Conservation (phyloP, 345 rosid genomes). For the Isatis tinctoria region DNA sequence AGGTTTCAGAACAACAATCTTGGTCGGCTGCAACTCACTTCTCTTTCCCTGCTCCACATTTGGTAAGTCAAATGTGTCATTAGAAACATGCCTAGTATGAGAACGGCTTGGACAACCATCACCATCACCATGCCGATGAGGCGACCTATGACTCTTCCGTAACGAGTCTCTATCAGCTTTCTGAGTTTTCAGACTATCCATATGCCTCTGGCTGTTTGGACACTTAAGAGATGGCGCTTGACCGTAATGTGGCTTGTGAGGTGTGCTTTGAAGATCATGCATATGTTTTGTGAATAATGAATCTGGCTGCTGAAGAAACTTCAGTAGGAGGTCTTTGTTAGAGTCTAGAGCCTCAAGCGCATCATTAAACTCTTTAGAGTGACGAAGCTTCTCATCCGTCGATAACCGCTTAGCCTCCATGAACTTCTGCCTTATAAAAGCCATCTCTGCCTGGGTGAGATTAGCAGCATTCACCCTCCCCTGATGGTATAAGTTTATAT, state of each 20-base stretch:
- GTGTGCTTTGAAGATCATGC: slow-evolving; percentile 51
- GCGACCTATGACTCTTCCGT: slow-evolving; percentile 29
- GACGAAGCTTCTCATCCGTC: slow-evolving; percentile 61
- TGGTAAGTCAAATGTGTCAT: slow-evolving; percentile 29
- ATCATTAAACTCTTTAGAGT: slow-evolving; percentile 73
- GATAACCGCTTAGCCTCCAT: slow-evolving; percentile 76
- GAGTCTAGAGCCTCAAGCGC: slow-evolving; percentile 75
- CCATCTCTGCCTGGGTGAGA: slow-evolving; percentile 64
- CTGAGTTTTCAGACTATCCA: slow-evolving; percentile 25
- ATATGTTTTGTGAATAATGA: slow-evolving; percentile 77
- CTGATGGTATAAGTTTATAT: slow-evolving; percentile 29
- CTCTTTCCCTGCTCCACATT: slow-evolving; percentile 42
- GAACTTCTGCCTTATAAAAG: slow-evolving; percentile 66
- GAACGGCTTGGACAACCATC: slow-evolving; percentile 36
- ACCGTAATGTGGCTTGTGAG: slow-evolving; percentile 44
- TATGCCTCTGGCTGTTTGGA: slow-evolving; percentile 34
- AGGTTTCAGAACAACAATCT: slow-evolving; percentile 92
- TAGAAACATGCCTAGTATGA: slow-evolving; percentile 32
- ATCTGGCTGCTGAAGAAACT: slow-evolving; percentile 88
- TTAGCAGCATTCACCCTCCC: slow-evolving; percentile 35
- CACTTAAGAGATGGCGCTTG: slow-evolving; percentile 39
- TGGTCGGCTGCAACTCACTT: slow-evolving; percentile 49
- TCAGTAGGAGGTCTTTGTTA: slow-evolving; percentile 69
- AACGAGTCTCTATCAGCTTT: slow-evolving; percentile 42
- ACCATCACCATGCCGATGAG: slow-evolving; percentile 32